These are phyloP conservation scores for Stellera chamaejasme DNA, from an alignment of 345 rosid species.

Conservation along the genomic window DNA sequence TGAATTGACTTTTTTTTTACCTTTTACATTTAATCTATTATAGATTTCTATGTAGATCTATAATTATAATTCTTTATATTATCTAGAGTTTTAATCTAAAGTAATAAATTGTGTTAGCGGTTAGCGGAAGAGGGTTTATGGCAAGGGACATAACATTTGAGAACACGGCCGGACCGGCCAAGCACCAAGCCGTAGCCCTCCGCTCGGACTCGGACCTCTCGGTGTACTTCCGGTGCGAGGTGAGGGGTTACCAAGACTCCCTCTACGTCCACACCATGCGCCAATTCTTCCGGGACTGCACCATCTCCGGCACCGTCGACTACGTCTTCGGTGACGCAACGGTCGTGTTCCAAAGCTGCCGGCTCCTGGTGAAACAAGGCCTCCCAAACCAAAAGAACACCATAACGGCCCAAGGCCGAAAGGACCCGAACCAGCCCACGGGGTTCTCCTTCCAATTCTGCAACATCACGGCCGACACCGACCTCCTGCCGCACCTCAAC, in stretches of 20 bases:
- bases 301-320: constrained; percentile 72
- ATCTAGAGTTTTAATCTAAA: too few relatives aligned
- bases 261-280: constrained; percentile 85
- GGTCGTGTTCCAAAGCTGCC: constrained; percentile 71
- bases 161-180: constrained; percentile 77
- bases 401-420: constrained; percentile 84
- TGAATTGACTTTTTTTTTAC: too few relatives aligned
- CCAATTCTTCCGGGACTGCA: constrained; percentile 80
- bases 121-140: constrained; percentile 77
- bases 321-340: constrained; percentile 82
- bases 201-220: constrained; percentile 73
- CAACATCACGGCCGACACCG: constrained; percentile 60
- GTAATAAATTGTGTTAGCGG: constrained; percentile 34
- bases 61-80: too few relatives aligned
- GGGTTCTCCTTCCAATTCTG: constrained; percentile 89
- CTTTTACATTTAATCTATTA: too few relatives aligned
- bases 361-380: constrained; percentile 52
- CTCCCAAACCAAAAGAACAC: constrained; percentile 63
- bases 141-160: constrained; percentile 71
- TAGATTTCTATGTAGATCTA: too few relatives aligned
- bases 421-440: constrained; percentile 48
- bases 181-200: constrained; percentile 85
- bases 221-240: constrained; percentile 48
- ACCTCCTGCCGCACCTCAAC: constrained; percentile 34
- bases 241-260: constrained; percentile 79